Evolutionary conservation across 441 rosid genomes (phyloP), one percentile per base, ranked within the genome.

Genomic region (Breynia disticha): DNA sequence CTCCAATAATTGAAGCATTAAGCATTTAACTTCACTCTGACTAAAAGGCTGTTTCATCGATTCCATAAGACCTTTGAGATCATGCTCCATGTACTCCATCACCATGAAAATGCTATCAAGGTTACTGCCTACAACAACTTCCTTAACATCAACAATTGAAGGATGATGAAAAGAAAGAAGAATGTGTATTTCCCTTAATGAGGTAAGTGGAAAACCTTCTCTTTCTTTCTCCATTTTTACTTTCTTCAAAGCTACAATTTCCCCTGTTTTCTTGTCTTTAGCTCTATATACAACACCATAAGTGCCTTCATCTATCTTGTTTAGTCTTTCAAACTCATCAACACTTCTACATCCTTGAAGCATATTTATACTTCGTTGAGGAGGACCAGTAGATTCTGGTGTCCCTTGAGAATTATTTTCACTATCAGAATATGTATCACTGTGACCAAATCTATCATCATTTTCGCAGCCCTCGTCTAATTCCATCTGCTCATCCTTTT

Each of bases 1-100:
- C 66, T 90, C 90, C 63, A 94, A 72, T 37, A 94, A 81, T 79
- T 94, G 99, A 50, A 89, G 81, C 97, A 94, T 94, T 59, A 94
- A 74, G 78, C 97, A 89, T 69, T 94, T 94, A 49, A 94, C 97
- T 75, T 94, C 97, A 72, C 99, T 94, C 72, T 90, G 97, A 74
- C 97, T 94, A 69, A 86, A 93, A 44, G 97, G 96, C 69, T 93
- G 99, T 77, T 83, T 84, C 97, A 93, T 84, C n/a, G 95, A 64
- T 74, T 86, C 97, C 97, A 93, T 93, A 48, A 93, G 81, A 19
- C 77, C 99, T 71, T 89, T 93, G 20, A 93, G 84, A 72, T 93
- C 99, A 76, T 93, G 99, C 72, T 93, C 99, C 99, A 93, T 93
- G 66, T 93, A 93, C 67, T 93, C 99, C 99, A 93, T 93, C 61